Base-by-base conservation (phyloP, 805 yeast species). In the Tetrapisispora phaffii region DNA sequence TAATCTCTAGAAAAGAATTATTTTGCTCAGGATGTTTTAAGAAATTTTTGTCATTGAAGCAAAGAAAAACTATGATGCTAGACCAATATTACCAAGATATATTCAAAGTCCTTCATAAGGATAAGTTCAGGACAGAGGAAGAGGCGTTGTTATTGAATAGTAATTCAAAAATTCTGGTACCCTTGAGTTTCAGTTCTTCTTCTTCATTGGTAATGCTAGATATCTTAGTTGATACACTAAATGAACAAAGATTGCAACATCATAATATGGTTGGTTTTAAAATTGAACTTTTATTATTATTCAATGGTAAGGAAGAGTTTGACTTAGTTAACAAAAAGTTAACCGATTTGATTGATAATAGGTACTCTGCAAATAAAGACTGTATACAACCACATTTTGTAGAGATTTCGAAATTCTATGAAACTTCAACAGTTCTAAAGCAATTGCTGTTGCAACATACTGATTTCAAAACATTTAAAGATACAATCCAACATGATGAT, bases 11-110 rank as follows among this genome's bases (percentile, higher is more conserved):
- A 41, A 64, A 62, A 44, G 67, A 63, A 42, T 34, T 45, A 2
- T 64, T 64, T 41, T 63, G 67, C 45, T 42, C 50, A 24, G 53
- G 41, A 2, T 89, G 97, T 62, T 90, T 86, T 54, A 58, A 74
- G 19, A 72, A 79, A 47, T 89, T 86, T 58, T 70, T 89, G 32
- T 72, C 82, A 46, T 80, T 85, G 21, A 89, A 89, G 60, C 88
- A 85, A 62, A 71, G 95, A 49, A 84, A 82, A 56, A 83, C 74
- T 56, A 79, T 90, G 87, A 71, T 68, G 59, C 51, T 57, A 7
- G 76, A 73, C 50, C 88, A 84, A 13, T 76, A 72, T 44, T 88
- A 75, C 65, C 84, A 85, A 57, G 89, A 84, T 20, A 75, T 80
- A 54, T 87, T 74, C 47, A 65, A 63, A 68, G 65, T 64, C 0